Evolutionary conservation across 805 yeast genomes (phyloP), one percentile per base, ranked within the genome.

Genomic region (Nadsonia fulvescens): DNA sequence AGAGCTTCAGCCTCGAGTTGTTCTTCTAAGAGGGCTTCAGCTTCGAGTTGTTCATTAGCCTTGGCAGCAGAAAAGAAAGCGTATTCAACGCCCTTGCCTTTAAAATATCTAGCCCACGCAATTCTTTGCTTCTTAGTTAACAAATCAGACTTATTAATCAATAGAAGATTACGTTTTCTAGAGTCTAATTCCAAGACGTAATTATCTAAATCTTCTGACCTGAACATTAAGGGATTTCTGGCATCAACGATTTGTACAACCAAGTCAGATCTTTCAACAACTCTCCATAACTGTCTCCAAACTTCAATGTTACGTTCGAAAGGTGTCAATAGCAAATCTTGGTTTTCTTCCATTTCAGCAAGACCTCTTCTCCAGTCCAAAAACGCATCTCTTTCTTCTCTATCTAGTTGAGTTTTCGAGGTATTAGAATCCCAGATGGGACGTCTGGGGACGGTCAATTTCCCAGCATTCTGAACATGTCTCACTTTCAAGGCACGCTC

Each of bases 271-370:
- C 96, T 68, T 51, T 89, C 98, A 13, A 82, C 77, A 22, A 89
- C 98, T 54, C 98, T 67, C 98, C 98, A 89, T 37, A 89, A 58
- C 53, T 89, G 98, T 46, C 89, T 71, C 98, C 98, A 89, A 32
- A 89, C 95, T 59, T 86, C 94, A 36, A 89, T 59, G 48, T 89
- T 89, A 56, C 98, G 70, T 56, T 89, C 98, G 46, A 86, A 89
- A 4, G 98, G 98, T 0, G 98, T 89, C 46, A 89, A 61, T 32
- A 83, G 56, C 41, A 89, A 58, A 48, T 86, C 93, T 37, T 81
- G 69, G 38, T 63, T 65, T 47, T 86, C 93, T 36, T 83, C 91
- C 30, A 89, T 57, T 22, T 62, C 51, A 0, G 98, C 98, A 34
- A 89, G 61, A 26, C 70, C 71, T 45, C 96, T 63, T 56, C 99